phyloP scores from a whole-genome alignment of 129 eudicot species.

The Flaveria ramosissima region DNA sequence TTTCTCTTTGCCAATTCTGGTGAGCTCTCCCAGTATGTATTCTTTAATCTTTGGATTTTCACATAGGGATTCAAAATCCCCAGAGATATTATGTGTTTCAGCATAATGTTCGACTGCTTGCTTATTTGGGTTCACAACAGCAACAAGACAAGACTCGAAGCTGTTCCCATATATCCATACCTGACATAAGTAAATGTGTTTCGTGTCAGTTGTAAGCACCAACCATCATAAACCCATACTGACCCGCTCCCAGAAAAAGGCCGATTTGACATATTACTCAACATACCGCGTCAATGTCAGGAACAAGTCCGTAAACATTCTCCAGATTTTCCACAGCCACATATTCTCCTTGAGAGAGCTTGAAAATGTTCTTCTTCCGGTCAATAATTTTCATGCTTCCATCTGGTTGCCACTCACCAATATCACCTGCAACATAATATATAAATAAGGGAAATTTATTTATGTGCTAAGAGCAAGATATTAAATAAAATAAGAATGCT shows the following conservation, averaged over 20 bases:
- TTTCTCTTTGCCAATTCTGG: constrained; percentile 71
- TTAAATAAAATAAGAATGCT: neutral
- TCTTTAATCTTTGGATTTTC: constrained; percentile 67
- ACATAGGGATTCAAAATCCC: constrained; percentile 67
- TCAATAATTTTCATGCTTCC: constrained; percentile 91
- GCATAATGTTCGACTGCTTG: constrained; percentile 79
- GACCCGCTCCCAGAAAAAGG: neutral
- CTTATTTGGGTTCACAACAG: constrained; percentile 70
- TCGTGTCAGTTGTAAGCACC: constrained; percentile 11
- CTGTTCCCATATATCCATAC: constrained; percentile 92
- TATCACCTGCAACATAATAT: constrained; percentile 51
- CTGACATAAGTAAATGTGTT: constrained; percentile 34
- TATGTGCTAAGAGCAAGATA: neutral
- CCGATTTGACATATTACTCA: neutral
- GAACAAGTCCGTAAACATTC: constrained; percentile 68
- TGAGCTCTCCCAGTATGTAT: constrained; percentile 64
- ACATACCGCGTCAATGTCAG: constrained; percentile 68
- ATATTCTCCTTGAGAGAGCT: constrained; percentile 92
- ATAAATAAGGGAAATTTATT: neutral
- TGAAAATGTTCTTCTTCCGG: constrained; percentile 84
- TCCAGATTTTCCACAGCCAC: constrained; percentile 94
- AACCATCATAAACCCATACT: neutral
- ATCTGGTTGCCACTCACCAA: constrained; percentile 92
- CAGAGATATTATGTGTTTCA: constrained; percentile 53
- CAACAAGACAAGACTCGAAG: constrained; percentile 84